Evolutionary conservation across 2,329 filamentous ascomycete species (phyloP).

Genomic region (Trichoderma citrinoviride): DNA sequence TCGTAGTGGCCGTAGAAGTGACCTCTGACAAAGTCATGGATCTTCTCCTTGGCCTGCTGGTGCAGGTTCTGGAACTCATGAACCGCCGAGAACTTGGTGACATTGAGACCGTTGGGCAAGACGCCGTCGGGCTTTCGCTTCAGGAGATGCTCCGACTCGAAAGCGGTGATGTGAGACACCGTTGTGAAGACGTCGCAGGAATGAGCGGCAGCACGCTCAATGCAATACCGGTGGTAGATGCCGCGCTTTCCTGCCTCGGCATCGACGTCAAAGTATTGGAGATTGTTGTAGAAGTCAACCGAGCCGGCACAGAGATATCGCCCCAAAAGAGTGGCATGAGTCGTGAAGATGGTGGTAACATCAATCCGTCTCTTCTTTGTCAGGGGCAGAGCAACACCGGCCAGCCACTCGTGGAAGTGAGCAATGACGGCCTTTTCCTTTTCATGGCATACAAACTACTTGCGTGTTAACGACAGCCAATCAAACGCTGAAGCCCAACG

Average conservation of each 20-base stretch:
- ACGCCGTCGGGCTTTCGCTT: constrained; percentile 98
- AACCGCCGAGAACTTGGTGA: constrained; percentile 94
- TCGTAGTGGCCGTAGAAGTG: constrained; percentile 99
- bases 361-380: constrained; percentile 94
- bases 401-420: constrained; percentile 98
- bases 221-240: constrained; percentile 98
- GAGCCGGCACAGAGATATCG: constrained; percentile 96
- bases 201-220: constrained; percentile 90
- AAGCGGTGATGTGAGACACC: constrained; percentile 96
- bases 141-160: constrained; percentile 94
- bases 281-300: constrained; percentile 98
- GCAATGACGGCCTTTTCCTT: constrained; percentile 90
- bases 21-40: constrained; percentile 94
- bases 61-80: constrained; percentile 99
- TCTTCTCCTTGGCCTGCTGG: constrained; percentile 94
- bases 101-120: constrained; percentile 92
- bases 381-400: constrained; percentile 87
- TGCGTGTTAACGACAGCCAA: constrained; percentile 23
- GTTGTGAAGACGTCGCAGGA: constrained; percentile 96
- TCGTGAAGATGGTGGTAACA: constrained; percentile 97
- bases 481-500: neutral
- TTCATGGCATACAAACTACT: constrained; percentile 87
- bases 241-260: constrained; percentile 95
- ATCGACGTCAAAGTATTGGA: constrained; percentile 95
- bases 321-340: constrained; percentile 90